A percentile compares a stretch with the other conserved stretches of the same genome.
Conservation (phyloP, 2,329 filamentous ascomycete species). For the Fusarium austroafricanum region DNA sequence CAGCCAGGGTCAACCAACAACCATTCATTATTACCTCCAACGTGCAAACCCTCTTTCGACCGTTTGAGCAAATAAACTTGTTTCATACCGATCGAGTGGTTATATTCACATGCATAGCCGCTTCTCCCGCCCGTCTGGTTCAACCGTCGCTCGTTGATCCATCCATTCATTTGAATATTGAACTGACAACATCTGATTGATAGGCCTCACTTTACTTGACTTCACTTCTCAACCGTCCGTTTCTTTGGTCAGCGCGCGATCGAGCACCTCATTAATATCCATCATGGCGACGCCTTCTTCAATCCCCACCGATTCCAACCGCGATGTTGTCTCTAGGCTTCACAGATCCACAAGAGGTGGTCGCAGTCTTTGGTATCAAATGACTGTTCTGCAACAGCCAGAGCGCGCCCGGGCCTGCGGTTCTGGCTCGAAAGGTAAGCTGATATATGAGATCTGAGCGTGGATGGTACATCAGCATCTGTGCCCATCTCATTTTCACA, state of each 20-base stretch:
- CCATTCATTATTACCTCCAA: slow-evolving; percentile 10
- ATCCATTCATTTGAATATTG: not conserved
- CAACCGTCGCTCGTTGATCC: slow-evolving; percentile 2
- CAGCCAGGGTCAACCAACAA: not conserved
- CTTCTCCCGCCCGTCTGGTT: slow-evolving; percentile 1
- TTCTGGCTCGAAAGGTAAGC: slow-evolving; percentile 91
- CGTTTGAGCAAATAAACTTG: slow-evolving; percentile 14
- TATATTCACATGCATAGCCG: slow-evolving; percentile 23
- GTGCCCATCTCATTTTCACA: not conserved
- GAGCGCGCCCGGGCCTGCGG: slow-evolving; percentile 95
- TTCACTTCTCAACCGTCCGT: slow-evolving; percentile 21
- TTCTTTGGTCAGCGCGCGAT: slow-evolving; percentile 20
- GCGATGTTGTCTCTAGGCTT: slow-evolving; percentile 60
- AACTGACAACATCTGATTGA: slow-evolving; percentile 21
- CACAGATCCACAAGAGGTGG: slow-evolving; percentile 74
- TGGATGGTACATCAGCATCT: not conserved
- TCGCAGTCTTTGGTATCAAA: slow-evolving; percentile 80
- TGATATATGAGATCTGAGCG: not conserved
- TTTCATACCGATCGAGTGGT: slow-evolving; percentile 11
- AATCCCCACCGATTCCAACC: slow-evolving; percentile 46
- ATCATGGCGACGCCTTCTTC: slow-evolving; percentile 51
- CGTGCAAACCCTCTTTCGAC: slow-evolving; percentile 6
- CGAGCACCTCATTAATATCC: slow-evolving; percentile 26
- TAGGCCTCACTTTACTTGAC: slow-evolving; percentile 23
- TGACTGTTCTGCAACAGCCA: slow-evolving; percentile 92